Evolutionary conservation across 2,329 filamentous ascomycete species (phyloP), one percentile per base, ranked within the genome.

Genomic region (Catunica adiposa): DNA sequence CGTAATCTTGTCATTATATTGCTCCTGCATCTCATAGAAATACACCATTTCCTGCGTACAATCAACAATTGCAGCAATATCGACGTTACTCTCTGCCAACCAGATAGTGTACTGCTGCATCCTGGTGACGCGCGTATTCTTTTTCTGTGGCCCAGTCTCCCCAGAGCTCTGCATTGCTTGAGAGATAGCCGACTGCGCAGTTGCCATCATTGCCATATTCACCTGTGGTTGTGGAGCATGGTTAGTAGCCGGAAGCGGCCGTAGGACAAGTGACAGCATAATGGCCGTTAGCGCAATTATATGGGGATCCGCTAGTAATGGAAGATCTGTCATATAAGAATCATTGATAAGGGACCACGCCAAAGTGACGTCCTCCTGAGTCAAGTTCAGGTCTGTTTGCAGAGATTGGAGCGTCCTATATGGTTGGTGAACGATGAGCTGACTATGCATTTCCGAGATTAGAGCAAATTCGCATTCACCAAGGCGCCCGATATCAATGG

Each of bases 401-500:
- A 94, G 73, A 46, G 82, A 80, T 3, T 77, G 77, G 29, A 96
- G 73, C 42, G 84, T 88, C 55, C 88, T 85, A 68, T 95, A 95
- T 0, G 89, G 89, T 64, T 95, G 88, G 68, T 94, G 86, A 17
- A 94, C 73, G 65, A 95, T 94, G 62, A 96, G 77, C 62, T 94
- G 86, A 3, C 86, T 89, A 67, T 80, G 84, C 79, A 96, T 85
- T 65, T 94, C 89, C 25, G 86, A 89, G 63, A 96, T 95, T 56
- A 96, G 75, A 58, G 80, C 86, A 70, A 95, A 96, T 66, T 96
- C 89, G 76, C 87, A 94, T 71, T 96, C 89, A 63, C 89, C 89
- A 40, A 96, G 77, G 64, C 88, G 87, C 56, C 85, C 82, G 7
- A 86, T 84, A 67, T 95, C 89, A 57, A 82, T 78, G 42, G 78